Evolutionary conservation across 495 filamentous ascomycete species (phyloP), one percentile per base, ranked within the genome.

Genomic region (Trichoderma orchidacearum): DNA sequence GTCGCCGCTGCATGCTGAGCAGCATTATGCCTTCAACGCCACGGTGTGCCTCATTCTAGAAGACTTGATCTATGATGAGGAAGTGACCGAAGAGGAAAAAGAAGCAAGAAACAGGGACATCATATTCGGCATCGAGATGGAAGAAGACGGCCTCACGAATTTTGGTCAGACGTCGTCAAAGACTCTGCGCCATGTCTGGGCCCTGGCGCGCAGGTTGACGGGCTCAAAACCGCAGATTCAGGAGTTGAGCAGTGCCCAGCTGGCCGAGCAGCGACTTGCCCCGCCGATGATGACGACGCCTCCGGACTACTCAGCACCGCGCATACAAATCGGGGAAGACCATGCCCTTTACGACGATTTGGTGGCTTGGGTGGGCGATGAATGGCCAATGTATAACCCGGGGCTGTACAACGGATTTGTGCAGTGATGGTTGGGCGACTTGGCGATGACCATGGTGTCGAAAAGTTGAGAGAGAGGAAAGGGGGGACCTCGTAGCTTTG

Each of bases 1-100:
- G 28, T 65, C 62, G 51, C 62, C 71, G 9, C 61, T 70, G 15
- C 54, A 69, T 41, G 59, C 66, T 9, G 71, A 70, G 15, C 63
- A 72, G 53, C 73, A 75, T 61, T 63, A 69, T 54, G 58, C 72
- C 32, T 75, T 75, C 66, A 75, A 71, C 61, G 72, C 72, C 7
- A 71, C 69, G 53, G 60, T 73, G 41, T 62, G 72, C 35, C 65
- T 75, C 15, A 58, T 67, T 32, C 65, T 75, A 60, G 61, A 69
- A 34, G 64, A 68, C 48, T 65, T 72, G 27, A 41, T 67, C 9
- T 66, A 62, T 41, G 66, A 66, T 38, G 50, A 65, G 35, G 56
- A 59, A n/a, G 59, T 63, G 5, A 56, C 52, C 5, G 41, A 48
- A 11, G 41, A 48, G 41, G 41, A 48, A 11, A 48, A 7, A 4